Evolutionary conservation across 441 rosid genomes (phyloP).

Genomic region (Biscutella auriculata): DNA sequence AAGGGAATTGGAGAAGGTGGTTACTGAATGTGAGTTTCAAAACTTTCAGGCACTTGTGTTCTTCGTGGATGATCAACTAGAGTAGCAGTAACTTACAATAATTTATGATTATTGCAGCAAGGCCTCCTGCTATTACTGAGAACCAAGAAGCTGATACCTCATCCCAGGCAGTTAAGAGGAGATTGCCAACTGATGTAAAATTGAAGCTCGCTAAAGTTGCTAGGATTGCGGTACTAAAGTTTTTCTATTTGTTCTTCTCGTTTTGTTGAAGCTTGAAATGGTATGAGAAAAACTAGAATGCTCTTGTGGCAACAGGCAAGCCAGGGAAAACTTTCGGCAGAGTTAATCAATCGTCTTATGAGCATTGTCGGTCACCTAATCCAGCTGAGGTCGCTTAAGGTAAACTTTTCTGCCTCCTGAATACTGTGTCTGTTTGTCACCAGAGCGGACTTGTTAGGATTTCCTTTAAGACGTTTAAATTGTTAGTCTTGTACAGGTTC

Average conservation of each 20-base stretch:
- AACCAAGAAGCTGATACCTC: constrained; percentile 73
- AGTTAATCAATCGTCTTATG: constrained; percentile 78
- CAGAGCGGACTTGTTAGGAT: not conserved
- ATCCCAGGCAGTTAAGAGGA: constrained; percentile 73
- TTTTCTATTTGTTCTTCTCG: not conserved
- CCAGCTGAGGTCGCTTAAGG: constrained; percentile 93
- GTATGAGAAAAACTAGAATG: constrained; percentile 14
- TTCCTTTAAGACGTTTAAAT: not conserved
- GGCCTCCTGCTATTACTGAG: constrained; percentile 64
- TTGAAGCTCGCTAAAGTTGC: constrained; percentile 89
- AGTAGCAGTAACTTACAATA: not conserved
- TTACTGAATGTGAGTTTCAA: constrained; percentile 69
- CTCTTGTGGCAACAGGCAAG: constrained; percentile 57
- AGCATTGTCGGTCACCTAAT: constrained; percentile 87
- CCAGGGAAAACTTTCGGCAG: constrained; percentile 78
- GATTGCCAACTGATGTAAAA: constrained; percentile 87
- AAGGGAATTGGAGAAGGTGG: constrained; percentile 82
- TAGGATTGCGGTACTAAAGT: constrained; percentile 65
- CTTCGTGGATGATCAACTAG: constrained; percentile 1
- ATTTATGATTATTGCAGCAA: constrained; percentile 42
- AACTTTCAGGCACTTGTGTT: not conserved
- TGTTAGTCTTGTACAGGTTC: not conserved
- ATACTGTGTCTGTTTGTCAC: not conserved
- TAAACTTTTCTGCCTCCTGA: constrained; percentile 16
- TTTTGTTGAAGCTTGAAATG: not conserved